Percentiles rank a stretch among this genome's conserved stretches.
These are phyloP conservation scores for Colletotrichum tropicale DNA, from an alignment of 2,329 filamentous ascomycete species.

Conservation along the genomic window DNA sequence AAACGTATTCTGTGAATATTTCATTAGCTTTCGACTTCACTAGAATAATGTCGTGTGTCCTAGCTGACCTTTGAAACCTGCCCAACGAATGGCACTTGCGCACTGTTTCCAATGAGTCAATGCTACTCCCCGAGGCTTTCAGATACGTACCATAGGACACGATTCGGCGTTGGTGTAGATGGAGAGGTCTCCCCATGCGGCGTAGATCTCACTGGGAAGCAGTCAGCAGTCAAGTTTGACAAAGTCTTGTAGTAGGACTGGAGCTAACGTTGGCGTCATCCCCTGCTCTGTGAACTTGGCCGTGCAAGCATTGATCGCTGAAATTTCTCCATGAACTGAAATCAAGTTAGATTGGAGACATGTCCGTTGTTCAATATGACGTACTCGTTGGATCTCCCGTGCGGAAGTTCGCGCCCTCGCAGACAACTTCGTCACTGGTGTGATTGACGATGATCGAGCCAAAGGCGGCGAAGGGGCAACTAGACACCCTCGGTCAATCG, in stretches of 20 bases:
- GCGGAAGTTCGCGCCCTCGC: conserved; percentile 13
- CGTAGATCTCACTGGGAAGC: conserved; percentile 33
- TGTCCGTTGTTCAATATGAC: neutral
- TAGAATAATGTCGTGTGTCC: too few species aligned
- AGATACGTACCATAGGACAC: conserved; percentile 49
- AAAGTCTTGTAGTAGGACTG: accelerated
- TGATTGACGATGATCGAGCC: conserved; percentile 62
- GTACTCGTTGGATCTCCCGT: conserved; percentile 12
- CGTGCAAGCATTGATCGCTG: conserved; percentile 11
- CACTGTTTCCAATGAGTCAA: conserved; percentile 35
- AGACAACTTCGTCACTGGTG: conserved; percentile 40
- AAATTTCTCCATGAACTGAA: conserved; percentile 11
- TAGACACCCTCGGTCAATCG: neutral
- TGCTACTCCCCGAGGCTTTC: neutral
- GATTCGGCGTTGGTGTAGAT: conserved; percentile 63
- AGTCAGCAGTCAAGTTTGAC: accelerated
- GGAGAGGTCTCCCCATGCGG: conserved; percentile 49
- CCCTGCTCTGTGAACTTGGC: conserved; percentile 3
- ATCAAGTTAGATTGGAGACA: neutral
- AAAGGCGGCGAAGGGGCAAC: conserved; percentile 58
- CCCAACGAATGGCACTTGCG: conserved; percentile 59
- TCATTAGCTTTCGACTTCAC: neutral
- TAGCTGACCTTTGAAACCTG: conserved; percentile 45
- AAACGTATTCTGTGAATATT: conserved; percentile 49
- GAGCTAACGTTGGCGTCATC: conserved; percentile 2